Base-by-base conservation (phyloP, 768 basidiomycete species). In the Tylopilus felleus region DNA sequence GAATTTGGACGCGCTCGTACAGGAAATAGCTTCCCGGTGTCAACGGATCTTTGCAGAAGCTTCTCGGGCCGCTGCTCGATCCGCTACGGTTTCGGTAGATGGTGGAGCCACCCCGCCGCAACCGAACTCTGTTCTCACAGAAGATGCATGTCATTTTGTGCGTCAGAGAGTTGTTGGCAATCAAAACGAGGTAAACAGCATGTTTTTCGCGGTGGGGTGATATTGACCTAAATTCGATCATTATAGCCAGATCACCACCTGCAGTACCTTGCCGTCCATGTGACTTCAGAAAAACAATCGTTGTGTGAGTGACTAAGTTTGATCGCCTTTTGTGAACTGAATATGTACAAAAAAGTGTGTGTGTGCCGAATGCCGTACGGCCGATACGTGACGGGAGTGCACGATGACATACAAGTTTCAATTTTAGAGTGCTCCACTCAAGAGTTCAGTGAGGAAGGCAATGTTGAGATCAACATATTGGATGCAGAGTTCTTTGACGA, bases 401-500 rank as follows among this genome's bases (percentile, higher is more conserved):
- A 74, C 55, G 68, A 71, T 62, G 69, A 75, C 57, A 73, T 84
- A 63, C 61, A 60, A 52, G 67, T 74, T 47, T 78, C 73, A 59
- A 65, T 85, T 69, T 73, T 86, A 42, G 80, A 84, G 66, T 82
- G 82, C 71, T 58, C 35, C 39, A 55, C 63, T 57, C 58, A 59
- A 48, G 69, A 65, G 59, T 66, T 74, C 67, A 74, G 70, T 56
- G 72, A 47, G 33, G 53, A 58, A 23, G 49, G 59, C 42, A 60
- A 61, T 59, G 64, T 54, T 51, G 73, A 75, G 60, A 67, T 84
- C 62, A 77, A 84, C 55, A 60, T 89, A 42, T 66, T 90, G 65
- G 85, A 85, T 62, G 78, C 74, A 40, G 85, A 89, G 51, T 91
- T 91, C 72, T 90, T 93, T 69, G 90, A 92, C 74, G 85, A 89